Base-by-base conservation (phyloP, 345 rosid species). In the Bruguiera parviflora region DNA sequence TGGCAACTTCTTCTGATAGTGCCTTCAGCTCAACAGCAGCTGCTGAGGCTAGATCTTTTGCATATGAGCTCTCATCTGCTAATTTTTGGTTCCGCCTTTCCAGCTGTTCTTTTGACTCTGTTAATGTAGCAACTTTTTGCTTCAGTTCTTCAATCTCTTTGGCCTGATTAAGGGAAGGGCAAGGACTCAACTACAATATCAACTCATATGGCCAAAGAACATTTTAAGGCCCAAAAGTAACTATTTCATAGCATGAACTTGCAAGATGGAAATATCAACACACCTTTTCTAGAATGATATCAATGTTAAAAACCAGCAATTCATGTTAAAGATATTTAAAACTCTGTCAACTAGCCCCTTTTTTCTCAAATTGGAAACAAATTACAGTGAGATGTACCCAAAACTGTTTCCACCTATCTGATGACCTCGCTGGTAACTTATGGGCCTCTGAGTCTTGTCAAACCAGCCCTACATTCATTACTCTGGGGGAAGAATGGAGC, bases 11-110 rank as follows among this genome's bases (percentile, higher is more conserved):
- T 77, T 92, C 99, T 2, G 98, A 92, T 64, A 95, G 79, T 72
- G 97, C 99, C 82, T 95, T 95, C 63, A 95, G 99, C 83, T 95
- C 99, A 20, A 96, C 99, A n/a, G 99, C 99, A 69, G 99, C 99
- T 66, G 99, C 99, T 63, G 99, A 96, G 74, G 98, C 99, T 73
- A 96, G 89, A 61, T 96, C 99, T 84, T 96, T 96, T 2, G 99
- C 99, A 15, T 96, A 96, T 18, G 94, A 86, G 78, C 99, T 89
- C 75, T 96, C 99, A 37, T 96, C 99, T 0, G 92, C 92, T 32
- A 92, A 85, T 76, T 90, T 92, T 77, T 80, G 87, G 81, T 96
- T 92, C 68, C 81, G 80, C n/a, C 71, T 75, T 78, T 89, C 96
- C 61, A 96, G 75, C 65, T 83, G 96, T 21, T 85, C 88, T 82